A percentile compares a stretch with the other conserved stretches of the same genome.
Conservation (phyloP, 2,329 filamentous ascomycete genomes). For the Aspergillus aculeatus region DNA sequence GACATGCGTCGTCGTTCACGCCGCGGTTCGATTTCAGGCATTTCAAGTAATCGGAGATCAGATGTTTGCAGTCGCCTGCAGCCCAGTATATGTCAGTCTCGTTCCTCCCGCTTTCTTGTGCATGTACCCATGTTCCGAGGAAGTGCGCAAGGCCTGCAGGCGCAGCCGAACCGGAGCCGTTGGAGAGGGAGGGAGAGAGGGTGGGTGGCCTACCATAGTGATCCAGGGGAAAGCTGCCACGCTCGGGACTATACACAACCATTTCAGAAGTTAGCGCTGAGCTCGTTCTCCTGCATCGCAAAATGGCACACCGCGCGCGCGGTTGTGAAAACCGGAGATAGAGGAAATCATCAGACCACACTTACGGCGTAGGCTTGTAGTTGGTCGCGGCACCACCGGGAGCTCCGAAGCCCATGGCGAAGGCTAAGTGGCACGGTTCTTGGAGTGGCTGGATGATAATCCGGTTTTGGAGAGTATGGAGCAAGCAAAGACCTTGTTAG, state of each 20-base stretch:
- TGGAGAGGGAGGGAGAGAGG: not conserved
- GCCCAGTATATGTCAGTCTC: not conserved
- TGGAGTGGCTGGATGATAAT: not conserved
- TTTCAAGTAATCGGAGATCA: conserved; percentile 80
- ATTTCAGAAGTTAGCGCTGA: not conserved
- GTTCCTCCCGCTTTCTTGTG: not conserved
- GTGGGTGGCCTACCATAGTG: conserved; percentile 65
- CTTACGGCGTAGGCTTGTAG: conserved; percentile 69
- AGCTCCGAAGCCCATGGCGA: conserved; percentile 61
- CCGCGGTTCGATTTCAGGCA: conserved; percentile 85
- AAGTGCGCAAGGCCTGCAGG: not conserved
- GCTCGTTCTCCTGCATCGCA: not conserved
- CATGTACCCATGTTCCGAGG: not conserved
- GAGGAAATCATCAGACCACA: conserved; percentile 16
- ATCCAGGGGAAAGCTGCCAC: conserved; percentile 94
- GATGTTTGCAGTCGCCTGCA: conserved; percentile 83
- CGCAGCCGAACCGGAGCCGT: not conserved
- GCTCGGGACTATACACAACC: conserved; percentile 65
- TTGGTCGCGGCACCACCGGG: conserved; percentile 65
- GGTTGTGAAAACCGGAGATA: not conserved
- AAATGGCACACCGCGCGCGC: too few relatives aligned
- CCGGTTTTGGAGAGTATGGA: not conserved
- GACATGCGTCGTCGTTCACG: conserved; percentile 82
- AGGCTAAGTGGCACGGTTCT: not conserved
- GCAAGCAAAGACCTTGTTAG: not conserved